These are phyloP conservation scores for Rhizopus delemar DNA, from an alignment of 371 early-diverging fungal species.

Conservation along the genomic window DNA sequence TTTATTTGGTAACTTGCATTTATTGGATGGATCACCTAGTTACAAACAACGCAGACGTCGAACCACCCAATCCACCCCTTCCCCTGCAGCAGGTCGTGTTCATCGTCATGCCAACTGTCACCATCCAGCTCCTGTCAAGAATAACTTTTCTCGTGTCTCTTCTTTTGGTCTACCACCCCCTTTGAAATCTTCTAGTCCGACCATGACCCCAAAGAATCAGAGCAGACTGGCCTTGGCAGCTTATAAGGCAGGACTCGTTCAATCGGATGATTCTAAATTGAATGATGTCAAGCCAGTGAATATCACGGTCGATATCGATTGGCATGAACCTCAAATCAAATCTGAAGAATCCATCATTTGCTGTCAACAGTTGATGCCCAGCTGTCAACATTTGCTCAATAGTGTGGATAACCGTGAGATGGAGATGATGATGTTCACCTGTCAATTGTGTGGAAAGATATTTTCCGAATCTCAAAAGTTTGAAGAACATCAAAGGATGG, in stretches of 20 bases:
- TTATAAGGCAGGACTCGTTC: conserved; percentile 24
- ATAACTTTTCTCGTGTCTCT: conserved; percentile 5
- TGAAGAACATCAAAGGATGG: conserved; percentile 24
- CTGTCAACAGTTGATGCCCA: conserved; percentile 57
- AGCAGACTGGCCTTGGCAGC: conserved; percentile 46
- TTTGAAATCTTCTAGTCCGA: background rate
- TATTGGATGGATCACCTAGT: conserved; percentile 72
- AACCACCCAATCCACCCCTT: conserved; percentile 32
- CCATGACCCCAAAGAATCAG: conserved; percentile 4
- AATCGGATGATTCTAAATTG: no score
- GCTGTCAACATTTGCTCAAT: conserved; percentile 55
- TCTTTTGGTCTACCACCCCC: conserved; percentile 3
- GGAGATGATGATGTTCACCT: conserved; percentile 23
- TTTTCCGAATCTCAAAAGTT: conserved; percentile 21
- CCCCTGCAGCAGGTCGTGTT: conserved; percentile 26
- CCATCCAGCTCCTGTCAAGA: conserved; percentile 21
- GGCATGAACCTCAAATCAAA: background rate
- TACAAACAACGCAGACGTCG: conserved; percentile 75
- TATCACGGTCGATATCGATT: background rate
- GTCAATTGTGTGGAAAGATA: conserved; percentile 22
- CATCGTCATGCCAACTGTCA: conserved; percentile 37
- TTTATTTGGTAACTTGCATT: conserved; percentile 60
- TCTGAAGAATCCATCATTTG: conserved; percentile 27
- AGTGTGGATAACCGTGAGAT: no score
- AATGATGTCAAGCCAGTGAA: conserved; percentile 3